Conservation (phyloP, 2,329 filamentous ascomycete species). For the Acrocalymma vagum region DNA sequence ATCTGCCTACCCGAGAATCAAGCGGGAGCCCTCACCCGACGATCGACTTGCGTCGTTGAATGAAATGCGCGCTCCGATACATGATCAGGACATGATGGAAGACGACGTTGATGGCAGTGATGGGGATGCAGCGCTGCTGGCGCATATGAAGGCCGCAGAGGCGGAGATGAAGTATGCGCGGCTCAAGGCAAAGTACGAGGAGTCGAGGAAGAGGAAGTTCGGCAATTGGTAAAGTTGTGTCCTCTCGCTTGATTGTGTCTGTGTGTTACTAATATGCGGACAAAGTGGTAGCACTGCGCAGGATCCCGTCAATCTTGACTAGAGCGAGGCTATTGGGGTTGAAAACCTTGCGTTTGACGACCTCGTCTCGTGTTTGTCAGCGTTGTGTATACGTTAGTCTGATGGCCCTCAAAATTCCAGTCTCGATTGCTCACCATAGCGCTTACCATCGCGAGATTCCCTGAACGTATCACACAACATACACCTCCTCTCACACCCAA, state of each 20-base stretch:
- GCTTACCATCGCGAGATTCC: no score
- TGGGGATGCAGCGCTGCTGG: conserved; percentile 12
- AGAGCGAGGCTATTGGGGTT: no score
- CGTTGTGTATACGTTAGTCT: no score
- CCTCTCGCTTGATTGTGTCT: background rate
- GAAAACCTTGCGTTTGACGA: no score
- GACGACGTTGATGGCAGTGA: conserved; percentile 5
- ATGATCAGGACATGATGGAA: conserved; percentile 3
- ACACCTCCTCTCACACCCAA: no score
- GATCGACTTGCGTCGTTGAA: conserved; percentile 4
- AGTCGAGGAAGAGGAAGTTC: conserved; percentile 6
- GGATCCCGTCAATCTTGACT: no score
- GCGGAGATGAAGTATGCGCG: conserved; percentile 23
- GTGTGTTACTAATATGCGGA: background rate
- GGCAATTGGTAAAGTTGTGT: conserved; percentile 1
- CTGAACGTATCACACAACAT: no score
- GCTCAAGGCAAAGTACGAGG: conserved; percentile 13
- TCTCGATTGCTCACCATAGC: no score
- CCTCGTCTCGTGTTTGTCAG: no score
- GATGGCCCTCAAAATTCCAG: no score
- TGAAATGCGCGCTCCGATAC: conserved; percentile 8
- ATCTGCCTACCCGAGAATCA: conserved; percentile 12
- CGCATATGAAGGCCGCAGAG: conserved; percentile 18
- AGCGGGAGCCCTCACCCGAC: conserved; percentile 24
- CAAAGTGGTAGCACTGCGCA: no score